Conservation (phyloP, 768 basidiomycete genomes). For the Russula sp. region DNA sequence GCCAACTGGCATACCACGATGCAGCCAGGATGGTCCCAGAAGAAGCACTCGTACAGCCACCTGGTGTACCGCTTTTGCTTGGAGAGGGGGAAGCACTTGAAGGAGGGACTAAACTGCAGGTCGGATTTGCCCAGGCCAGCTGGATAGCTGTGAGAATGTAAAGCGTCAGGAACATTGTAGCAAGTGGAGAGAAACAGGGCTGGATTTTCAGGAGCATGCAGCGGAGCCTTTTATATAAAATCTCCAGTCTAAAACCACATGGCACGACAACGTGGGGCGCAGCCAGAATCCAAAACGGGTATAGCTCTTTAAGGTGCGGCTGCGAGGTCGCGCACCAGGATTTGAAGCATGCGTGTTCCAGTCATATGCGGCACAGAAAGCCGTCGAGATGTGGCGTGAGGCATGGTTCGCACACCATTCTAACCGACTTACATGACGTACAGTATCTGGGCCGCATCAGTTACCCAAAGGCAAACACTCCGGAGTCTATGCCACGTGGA, state of each 20-base stretch:
- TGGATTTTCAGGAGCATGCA: background rate
- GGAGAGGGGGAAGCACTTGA: too few relatives aligned
- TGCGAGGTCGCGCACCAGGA: too few relatives aligned
- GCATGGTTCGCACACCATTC: too few relatives aligned
- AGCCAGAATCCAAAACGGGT: background rate
- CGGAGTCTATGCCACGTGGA: background rate
- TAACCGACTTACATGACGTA: too few relatives aligned
- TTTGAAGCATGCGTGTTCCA: too few relatives aligned
- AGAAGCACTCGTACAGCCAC: background rate
- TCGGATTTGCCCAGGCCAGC: background rate
- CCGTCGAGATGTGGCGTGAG: too few relatives aligned
- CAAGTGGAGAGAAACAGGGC: background rate
- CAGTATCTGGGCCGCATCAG: background rate
- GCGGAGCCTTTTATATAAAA: background rate
- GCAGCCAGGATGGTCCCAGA: constrained; percentile 31
- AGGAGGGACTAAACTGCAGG: background rate
- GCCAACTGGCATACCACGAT: constrained; percentile 54
- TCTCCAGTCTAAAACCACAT: background rate
- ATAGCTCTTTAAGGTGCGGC: background rate
- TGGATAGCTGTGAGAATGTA: background rate
- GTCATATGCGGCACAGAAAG: too few relatives aligned
- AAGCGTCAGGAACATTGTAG: constrained; percentile 1
- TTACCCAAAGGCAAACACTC: background rate
- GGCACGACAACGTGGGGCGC: background rate
- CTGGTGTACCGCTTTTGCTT: background rate